Evolutionary conservation across 2,329 filamentous ascomycete genomes (phyloP).

Genomic region (Clonostachys sp.): DNA sequence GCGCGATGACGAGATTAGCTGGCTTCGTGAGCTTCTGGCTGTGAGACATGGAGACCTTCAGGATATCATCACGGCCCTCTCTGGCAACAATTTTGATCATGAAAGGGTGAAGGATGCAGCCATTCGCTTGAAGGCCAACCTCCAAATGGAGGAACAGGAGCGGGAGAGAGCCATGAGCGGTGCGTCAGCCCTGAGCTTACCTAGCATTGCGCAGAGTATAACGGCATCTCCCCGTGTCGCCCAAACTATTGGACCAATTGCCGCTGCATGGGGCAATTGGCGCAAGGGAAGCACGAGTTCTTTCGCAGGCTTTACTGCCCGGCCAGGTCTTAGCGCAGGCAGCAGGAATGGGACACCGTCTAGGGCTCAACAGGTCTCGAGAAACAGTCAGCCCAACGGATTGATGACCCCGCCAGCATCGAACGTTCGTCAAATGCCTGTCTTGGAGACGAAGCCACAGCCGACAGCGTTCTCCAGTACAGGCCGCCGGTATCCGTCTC

Average conservation of each 20-base stretch:
- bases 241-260: constrained; percentile 69
- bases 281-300: constrained; percentile 61
- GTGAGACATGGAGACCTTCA: constrained; percentile 88
- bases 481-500: constrained; percentile 51
- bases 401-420: constrained; percentile 87
- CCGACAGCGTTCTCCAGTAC: constrained; percentile 59
- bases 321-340: constrained; percentile 34
- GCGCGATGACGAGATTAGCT: constrained; percentile 88
- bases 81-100: constrained; percentile 70
- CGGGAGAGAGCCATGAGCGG: constrained; percentile 78
- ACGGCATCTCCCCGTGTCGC: constrained; percentile 79
- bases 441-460: constrained; percentile 34
- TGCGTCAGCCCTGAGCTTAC: constrained; percentile 61
- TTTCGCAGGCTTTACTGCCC: constrained; percentile 42
- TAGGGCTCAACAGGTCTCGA: constrained; percentile 45
- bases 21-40: constrained; percentile 88
- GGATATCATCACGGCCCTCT: constrained; percentile 81
- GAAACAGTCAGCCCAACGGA: constrained; percentile 65
- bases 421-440: constrained; percentile 58
- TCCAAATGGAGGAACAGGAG: constrained; percentile 98
- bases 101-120: constrained; percentile 82
- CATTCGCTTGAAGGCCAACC: constrained; percentile 86
- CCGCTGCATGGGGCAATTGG: constrained; percentile 98
- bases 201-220: constrained; percentile 73
- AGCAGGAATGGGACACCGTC: constrained; percentile 52